Evolutionary conservation across 2,329 filamentous ascomycete species (phyloP).

Genomic region (Cladobotryum mycophilum): DNA sequence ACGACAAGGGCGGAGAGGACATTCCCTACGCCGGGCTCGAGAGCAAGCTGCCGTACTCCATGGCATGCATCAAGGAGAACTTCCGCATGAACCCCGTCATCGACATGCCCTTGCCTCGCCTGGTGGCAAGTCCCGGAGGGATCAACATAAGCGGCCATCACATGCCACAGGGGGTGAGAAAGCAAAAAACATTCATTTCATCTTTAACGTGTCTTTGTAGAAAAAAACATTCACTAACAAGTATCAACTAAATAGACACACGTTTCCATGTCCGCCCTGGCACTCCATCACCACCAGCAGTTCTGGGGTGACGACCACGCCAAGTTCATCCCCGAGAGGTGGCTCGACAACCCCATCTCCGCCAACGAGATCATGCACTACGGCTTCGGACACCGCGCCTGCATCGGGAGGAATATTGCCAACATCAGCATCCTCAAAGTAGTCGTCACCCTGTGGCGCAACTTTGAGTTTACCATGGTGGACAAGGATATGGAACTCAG

Average conservation of each 20-base stretch:
- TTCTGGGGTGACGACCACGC: background rate
- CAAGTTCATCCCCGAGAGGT: background rate
- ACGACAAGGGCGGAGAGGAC: too few relatives aligned
- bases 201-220: background rate
- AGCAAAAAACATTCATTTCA: background rate
- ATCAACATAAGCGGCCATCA: background rate
- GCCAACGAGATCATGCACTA: background rate
- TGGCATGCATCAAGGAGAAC: slow-evolving; percentile 2
- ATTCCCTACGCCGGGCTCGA: background rate
- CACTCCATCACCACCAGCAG: too few relatives aligned
- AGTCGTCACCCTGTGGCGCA: background rate
- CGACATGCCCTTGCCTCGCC: background rate
- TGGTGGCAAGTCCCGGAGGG: background rate
- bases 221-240: background rate
- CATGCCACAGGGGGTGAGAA: background rate
- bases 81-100: background rate
- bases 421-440: background rate
- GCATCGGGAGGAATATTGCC: background rate
- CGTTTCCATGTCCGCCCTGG: background rate
- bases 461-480: too few relatives aligned
- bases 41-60: background rate
- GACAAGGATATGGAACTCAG: too few relatives aligned
- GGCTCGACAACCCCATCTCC: background rate
- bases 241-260: background rate
- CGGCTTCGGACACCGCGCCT: slow-evolving; percentile 1